Conservation (phyloP, 345 rosid species). For the Eucalyptus regnans region DNA sequence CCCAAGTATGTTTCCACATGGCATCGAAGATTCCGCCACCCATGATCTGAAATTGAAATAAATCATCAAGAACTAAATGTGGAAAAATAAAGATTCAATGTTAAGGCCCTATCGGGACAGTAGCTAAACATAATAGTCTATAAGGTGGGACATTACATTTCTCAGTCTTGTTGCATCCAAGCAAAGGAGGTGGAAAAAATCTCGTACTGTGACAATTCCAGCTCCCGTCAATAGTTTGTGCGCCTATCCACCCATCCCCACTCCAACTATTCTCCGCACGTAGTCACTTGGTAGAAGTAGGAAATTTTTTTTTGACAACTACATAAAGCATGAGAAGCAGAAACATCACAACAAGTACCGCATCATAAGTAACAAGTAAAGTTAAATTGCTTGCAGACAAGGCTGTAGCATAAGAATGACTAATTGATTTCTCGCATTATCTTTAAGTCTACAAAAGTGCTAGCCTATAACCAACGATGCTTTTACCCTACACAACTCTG, state of each 20-base stretch:
- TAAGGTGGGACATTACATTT: background rate
- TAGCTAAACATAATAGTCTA: background rate
- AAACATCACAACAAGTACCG: background rate
- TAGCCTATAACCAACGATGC: background rate
- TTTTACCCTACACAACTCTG: background rate
- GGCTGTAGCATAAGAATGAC: background rate
- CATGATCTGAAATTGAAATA: background rate
- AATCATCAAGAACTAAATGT: background rate
- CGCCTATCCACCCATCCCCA: background rate
- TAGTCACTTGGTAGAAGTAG: too few species aligned
- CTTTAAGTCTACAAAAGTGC: background rate
- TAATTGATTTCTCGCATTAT: background rate
- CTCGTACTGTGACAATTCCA: background rate
- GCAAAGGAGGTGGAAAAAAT: background rate
- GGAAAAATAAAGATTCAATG: background rate
- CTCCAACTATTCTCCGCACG: too few species aligned
- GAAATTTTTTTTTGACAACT: too few species aligned
- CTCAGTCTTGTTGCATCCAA: background rate
- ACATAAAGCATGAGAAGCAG: too few species aligned
- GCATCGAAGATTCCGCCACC: background rate
- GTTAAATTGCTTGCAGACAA: background rate
- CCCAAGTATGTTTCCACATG: background rate
- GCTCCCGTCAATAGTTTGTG: background rate
- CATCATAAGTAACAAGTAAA: too few species aligned
- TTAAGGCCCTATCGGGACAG: background rate